Conservation (phyloP, 129 eudicot species). For the Apium graveolens region DNA sequence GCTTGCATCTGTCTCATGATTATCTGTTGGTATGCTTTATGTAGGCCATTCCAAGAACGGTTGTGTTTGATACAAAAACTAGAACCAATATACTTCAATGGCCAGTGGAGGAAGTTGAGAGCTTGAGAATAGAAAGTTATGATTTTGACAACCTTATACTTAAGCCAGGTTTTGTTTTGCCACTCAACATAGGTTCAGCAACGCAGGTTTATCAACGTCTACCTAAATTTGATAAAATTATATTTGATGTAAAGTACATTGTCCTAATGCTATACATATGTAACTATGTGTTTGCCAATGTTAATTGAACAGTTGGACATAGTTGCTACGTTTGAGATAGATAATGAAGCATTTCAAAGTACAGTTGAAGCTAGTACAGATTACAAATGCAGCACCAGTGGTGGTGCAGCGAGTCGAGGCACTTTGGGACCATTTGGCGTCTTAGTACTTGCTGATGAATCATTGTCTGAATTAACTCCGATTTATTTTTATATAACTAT, state of each 20-base stretch:
- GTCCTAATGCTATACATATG: background rate
- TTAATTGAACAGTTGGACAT: constrained; percentile 56
- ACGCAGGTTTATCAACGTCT: constrained; percentile 46
- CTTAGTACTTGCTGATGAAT: constrained; percentile 62
- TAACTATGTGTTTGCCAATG: background rate
- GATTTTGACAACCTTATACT: constrained; percentile 34
- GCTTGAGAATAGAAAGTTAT: constrained; percentile 33
- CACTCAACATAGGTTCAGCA: constrained; percentile 44
- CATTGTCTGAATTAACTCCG: constrained; percentile 58
- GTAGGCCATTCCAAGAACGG: constrained; percentile 81
- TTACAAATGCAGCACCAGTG: constrained; percentile 65
- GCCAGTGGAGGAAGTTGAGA: constrained; percentile 86
- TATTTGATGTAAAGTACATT: background rate
- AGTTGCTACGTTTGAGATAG: constrained; percentile 54
- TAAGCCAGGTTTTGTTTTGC: constrained; percentile 65
- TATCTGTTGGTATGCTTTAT: background rate
- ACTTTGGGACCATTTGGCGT: constrained; percentile 80
- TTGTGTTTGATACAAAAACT: constrained; percentile 68
- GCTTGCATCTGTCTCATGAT: background rate
- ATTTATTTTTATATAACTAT: constrained; percentile 66
- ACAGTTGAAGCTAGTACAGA: constrained; percentile 35
- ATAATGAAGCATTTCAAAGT: constrained; percentile 30
- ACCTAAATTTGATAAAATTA: background rate
- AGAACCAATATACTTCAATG: constrained; percentile 62
- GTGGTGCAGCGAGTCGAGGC: constrained; percentile 58